Evolutionary conservation across 2,329 filamentous ascomycete genomes (phyloP).

Genomic region (Penicillium italicum): DNA sequence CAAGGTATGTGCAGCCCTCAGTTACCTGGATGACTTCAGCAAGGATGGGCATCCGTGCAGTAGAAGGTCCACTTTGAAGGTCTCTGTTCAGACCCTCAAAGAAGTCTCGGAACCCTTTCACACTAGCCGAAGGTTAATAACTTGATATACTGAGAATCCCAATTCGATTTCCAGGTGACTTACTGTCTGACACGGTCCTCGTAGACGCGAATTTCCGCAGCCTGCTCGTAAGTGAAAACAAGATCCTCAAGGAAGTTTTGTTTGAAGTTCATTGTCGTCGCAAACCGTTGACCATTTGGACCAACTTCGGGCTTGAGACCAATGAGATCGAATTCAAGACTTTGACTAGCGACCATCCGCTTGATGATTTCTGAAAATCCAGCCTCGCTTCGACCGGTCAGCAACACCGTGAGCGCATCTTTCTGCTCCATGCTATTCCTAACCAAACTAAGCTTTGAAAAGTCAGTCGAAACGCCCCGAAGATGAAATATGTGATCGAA

Average conservation of each 20-base stretch:
- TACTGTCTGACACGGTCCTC: constrained; percentile 61
- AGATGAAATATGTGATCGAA: constrained; percentile 4
- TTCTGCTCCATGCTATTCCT: constrained; percentile 76
- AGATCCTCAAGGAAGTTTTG: constrained; percentile 75
- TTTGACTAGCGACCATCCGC: constrained; percentile 72
- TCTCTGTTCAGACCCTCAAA: constrained; percentile 71
- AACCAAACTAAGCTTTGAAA: constrained; percentile 62
- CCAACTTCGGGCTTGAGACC: constrained; percentile 81
- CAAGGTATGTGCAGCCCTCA: constrained; percentile 68
- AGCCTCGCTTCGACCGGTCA: constrained; percentile 79
- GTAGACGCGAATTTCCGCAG: constrained; percentile 73
- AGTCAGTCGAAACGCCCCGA: constrained; percentile 17
- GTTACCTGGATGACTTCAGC: constrained; percentile 84
- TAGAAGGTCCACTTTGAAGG: constrained; percentile 44
- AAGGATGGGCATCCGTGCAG: constrained; percentile 61
- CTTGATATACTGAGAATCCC: not conserved
- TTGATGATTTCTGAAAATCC: constrained; percentile 76
- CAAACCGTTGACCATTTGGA: constrained; percentile 73
- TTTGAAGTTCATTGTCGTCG: constrained; percentile 88
- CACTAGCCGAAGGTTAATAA: constrained; percentile 43
- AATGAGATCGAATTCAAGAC: constrained; percentile 81
- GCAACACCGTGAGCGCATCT: constrained; percentile 76
- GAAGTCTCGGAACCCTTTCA: constrained; percentile 80
- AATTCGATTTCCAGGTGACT: constrained; percentile 17
- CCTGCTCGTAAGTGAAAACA: constrained; percentile 78